Evolutionary conservation across 495 filamentous ascomycete genomes (phyloP).

Genomic region (Aspergillus cavernicola): DNA sequence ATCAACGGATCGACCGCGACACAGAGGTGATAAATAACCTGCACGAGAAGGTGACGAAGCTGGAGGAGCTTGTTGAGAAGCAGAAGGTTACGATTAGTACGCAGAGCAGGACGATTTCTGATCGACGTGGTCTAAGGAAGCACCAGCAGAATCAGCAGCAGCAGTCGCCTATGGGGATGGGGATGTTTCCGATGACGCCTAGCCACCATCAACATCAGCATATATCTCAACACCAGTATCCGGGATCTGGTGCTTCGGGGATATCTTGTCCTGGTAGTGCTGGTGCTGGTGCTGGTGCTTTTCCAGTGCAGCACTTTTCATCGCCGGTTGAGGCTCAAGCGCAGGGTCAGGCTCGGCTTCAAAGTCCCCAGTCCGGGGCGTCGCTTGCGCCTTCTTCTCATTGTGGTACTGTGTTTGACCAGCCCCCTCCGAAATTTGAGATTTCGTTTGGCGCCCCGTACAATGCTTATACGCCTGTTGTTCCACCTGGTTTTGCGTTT

Average conservation of each 20-base stretch:
- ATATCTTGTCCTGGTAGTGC: background rate
- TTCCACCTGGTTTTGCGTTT: background rate
- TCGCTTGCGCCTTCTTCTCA: conserved; percentile 1
- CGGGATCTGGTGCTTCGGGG: background rate
- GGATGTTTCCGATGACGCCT: conserved; percentile 13
- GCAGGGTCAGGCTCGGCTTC: background rate
- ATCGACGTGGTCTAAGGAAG: conserved; percentile 13
- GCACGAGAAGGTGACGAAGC: conserved; percentile 12
- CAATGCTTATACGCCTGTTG: background rate
- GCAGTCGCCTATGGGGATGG: conserved; percentile 8
- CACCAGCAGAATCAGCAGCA: background rate
- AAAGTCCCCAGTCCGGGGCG: conserved; percentile 2
- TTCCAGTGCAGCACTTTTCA: background rate
- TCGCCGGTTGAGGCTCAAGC: conserved; percentile 1
- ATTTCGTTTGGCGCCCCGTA: conserved; percentile 1
- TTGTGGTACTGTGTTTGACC: conserved; percentile 6
- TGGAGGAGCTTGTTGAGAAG: conserved; percentile 21
- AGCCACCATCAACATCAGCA: conserved; percentile 9
- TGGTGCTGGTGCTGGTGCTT: background rate
- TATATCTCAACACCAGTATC: background rate
- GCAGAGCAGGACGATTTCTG: conserved; percentile 27
- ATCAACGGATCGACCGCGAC: conserved; percentile 5
- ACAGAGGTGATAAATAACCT: conserved; percentile 10
- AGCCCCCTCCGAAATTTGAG: conserved; percentile 12
- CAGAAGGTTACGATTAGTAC: conserved; percentile 24